Evolutionary conservation across 2,329 filamentous ascomycete genomes (phyloP).

Genomic region (Alternaria panax): DNA sequence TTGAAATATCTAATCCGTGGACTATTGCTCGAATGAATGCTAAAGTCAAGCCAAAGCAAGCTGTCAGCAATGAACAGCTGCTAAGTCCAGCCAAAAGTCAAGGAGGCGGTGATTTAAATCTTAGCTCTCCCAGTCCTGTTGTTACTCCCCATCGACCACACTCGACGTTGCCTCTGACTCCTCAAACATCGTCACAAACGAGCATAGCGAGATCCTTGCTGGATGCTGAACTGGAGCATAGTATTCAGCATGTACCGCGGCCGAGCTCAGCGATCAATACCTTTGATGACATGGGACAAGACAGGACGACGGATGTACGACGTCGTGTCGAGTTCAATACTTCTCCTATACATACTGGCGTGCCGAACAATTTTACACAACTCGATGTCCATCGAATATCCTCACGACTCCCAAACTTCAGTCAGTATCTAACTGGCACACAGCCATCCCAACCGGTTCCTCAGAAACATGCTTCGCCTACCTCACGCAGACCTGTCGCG

Average conservation of each 20-base stretch:
- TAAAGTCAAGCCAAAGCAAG: constrained; percentile 25
- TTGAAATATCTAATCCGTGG: constrained; percentile 57
- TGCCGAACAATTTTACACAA: background rate
- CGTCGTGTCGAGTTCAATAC: background rate
- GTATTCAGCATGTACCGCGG: constrained; percentile 11
- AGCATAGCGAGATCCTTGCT: background rate
- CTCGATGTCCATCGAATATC: background rate
- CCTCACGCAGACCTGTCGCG: background rate
- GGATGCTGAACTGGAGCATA: constrained; percentile 17
- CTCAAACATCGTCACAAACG: constrained; percentile 20
- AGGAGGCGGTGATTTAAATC: background rate
- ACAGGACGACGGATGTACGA: background rate
- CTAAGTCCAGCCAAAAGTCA: constrained; percentile 36
- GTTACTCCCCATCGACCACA: constrained; percentile 1
- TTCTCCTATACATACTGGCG: background rate
- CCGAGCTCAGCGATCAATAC: background rate
- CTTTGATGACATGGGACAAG: background rate
- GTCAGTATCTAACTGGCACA: constrained; percentile 11
- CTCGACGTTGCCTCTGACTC: constrained; percentile 22
- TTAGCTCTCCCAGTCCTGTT: constrained; percentile 17
- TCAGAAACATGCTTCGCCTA: background rate
- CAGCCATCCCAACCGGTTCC: background rate
- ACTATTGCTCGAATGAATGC: constrained; percentile 58
- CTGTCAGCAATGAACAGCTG: constrained; percentile 26
- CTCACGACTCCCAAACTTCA: background rate